Evolutionary conservation across 169 alveolate genomes (phyloP).

Genomic region (Cryptosporidium ubiquitum): DNA sequence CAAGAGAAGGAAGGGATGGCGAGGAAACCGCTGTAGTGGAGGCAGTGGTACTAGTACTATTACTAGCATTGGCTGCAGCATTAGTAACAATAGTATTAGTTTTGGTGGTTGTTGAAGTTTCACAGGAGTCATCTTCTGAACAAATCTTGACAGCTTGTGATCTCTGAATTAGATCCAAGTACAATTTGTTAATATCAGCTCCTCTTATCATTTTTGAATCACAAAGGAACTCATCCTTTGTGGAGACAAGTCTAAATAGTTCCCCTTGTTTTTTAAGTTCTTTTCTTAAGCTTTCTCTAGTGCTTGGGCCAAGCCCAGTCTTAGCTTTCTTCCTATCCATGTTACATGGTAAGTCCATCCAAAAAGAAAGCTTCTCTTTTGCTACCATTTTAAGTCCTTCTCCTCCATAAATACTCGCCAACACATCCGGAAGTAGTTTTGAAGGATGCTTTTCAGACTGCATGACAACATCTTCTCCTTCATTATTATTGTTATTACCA

Average conservation of each 20-base stretch:
- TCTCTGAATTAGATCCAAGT: background rate
- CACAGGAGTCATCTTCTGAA: background rate
- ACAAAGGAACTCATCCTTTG: conserved; percentile 65
- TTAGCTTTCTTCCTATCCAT: conserved; percentile 58
- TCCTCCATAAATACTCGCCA: background rate
- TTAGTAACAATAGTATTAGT: background rate
- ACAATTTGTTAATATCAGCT: background rate
- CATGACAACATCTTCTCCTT: background rate
- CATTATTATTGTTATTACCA: background rate
- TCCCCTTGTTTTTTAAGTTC: conserved; percentile 71
- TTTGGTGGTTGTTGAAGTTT: background rate
- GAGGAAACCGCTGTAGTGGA: background rate
- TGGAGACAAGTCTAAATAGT: conserved; percentile 54
- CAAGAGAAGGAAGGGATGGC: background rate
- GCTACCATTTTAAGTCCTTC: conserved; percentile 64
- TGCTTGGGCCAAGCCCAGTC: conserved; percentile 68
- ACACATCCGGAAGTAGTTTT: conserved; percentile 9
- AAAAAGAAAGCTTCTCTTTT: conserved; percentile 28
- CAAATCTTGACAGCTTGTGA: background rate
- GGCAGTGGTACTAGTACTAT: background rate
- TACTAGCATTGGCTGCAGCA: background rate
- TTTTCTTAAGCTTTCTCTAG: conserved; percentile 58
- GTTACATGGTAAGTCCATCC: conserved; percentile 72
- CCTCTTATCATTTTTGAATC: conserved; percentile 41
- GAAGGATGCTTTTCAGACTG: background rate